These are phyloP conservation scores for Mortierella sp. DNA, from an alignment of 371 early-diverging fungal genomes.

Conservation along the genomic window DNA sequence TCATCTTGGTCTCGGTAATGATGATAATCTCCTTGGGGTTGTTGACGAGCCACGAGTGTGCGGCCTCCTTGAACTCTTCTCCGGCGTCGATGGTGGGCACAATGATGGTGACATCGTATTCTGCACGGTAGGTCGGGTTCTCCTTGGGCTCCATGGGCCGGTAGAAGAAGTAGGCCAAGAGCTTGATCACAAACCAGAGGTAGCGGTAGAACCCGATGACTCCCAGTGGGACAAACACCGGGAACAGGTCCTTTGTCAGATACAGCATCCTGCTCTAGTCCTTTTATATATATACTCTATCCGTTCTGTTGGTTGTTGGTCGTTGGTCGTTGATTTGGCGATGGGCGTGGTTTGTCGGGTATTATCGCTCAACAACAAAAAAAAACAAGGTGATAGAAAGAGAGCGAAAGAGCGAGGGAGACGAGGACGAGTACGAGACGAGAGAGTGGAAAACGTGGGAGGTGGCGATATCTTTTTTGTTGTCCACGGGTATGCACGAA, in stretches of 20 bases:
- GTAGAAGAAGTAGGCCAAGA: conserved; percentile 69
- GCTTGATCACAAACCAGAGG: conserved; percentile 76
- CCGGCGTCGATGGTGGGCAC: conserved; percentile 86
- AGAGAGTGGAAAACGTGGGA: no score
- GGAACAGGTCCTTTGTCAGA: conserved; percentile 77
- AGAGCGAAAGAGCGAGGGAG: no score
- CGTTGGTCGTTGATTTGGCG: neutral
- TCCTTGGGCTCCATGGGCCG: conserved; percentile 65
- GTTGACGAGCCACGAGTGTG: conserved; percentile 75
- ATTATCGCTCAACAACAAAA: no score
- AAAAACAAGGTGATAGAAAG: no score
- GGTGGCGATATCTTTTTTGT: no score
- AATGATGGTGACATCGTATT: conserved; percentile 79
- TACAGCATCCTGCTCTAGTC: conserved; percentile 69
- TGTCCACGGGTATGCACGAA: conserved; percentile 2
- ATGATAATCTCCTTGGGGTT: conserved; percentile 76
- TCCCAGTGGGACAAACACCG: conserved; percentile 81
- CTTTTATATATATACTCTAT: no score
- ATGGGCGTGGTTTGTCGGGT: neutral
- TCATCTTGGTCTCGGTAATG: conserved; percentile 71
- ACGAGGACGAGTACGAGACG: no score
- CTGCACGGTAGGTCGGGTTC: conserved; percentile 66
- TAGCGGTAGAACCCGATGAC: conserved; percentile 83
- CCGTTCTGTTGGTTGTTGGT: neutral
- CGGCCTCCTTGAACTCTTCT: conserved; percentile 78